phyloP scores from a whole-genome alignment of 805 yeast species.

The Scheffersomyces lignosus region DNA sequence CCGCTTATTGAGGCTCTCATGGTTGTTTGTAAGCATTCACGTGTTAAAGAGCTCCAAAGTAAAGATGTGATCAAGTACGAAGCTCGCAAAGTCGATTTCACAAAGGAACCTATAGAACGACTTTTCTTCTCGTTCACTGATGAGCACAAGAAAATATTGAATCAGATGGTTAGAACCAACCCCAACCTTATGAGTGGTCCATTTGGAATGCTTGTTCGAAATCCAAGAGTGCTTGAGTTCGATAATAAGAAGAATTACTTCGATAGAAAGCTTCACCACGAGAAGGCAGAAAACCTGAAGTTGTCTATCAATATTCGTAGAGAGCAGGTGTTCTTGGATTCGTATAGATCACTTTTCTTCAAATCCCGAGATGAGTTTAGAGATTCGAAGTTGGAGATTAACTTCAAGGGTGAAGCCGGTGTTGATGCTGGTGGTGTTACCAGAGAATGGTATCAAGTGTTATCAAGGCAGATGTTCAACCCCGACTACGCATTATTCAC shows the following conservation, averaged over 20 bases:
- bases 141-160: conserved; percentile 81
- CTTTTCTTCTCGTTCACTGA: conserved; percentile 85
- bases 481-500: conserved; percentile 91
- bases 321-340: conserved; percentile 88
- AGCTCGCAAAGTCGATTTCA: conserved; percentile 62
- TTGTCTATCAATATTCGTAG: conserved; percentile 72
- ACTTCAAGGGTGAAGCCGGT: conserved; percentile 92
- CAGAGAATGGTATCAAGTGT: conserved; percentile 95
- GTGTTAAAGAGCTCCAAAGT: conserved; percentile 55
- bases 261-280: conserved; percentile 65
- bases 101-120: conserved; percentile 72
- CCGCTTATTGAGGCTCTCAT: conserved; percentile 90
- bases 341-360: conserved; percentile 79
- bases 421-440: conserved; percentile 98
- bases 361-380: conserved; percentile 73
- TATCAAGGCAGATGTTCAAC: conserved; percentile 92
- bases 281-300: conserved; percentile 44
- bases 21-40: conserved; percentile 93
- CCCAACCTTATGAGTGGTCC: conserved; percentile 96
- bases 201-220: conserved; percentile 81
- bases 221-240: conserved; percentile 87
- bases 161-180: conserved; percentile 87
- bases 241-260: conserved; percentile 90
- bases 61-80: conserved; percentile 61
- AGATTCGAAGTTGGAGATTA: conserved; percentile 69